Percentiles rank a stretch among this genome's conserved stretches.
These are phyloP conservation scores for Asparagopsis taxiformis DNA, from an alignment of 31 red algal genomes.

Conservation along the genomic window DNA sequence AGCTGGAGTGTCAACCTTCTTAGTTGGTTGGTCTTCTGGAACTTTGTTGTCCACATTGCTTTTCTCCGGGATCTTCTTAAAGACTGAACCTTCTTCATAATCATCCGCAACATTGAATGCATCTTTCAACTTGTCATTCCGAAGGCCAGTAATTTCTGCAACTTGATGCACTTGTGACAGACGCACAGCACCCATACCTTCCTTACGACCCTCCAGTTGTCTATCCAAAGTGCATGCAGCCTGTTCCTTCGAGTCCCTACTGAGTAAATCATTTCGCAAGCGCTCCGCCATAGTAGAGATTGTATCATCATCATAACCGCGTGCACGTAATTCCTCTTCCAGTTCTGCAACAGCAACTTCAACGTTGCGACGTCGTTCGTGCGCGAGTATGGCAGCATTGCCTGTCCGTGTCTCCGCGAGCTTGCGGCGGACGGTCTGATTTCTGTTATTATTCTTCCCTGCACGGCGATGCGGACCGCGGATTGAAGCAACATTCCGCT, in stretches of 20 bases:
- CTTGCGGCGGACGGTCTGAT: constrained; percentile 6
- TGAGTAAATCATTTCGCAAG: constrained; percentile 23
- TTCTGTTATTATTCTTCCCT: not conserved
- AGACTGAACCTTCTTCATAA: constrained; percentile 2
- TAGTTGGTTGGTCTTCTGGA: not conserved
- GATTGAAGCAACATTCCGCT: constrained; percentile 63
- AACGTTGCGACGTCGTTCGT: constrained; percentile 43
- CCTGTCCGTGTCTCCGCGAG: not conserved
- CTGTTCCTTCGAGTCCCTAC: constrained; percentile 6
- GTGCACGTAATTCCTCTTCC: constrained; percentile 37
- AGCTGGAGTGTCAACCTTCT: too few relatives aligned
- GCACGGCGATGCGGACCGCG: constrained; percentile 10
- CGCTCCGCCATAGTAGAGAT: constrained; percentile 21
- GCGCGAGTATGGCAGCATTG: constrained; percentile 9
- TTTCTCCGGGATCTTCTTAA: not conserved
- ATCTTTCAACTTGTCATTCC: constrained; percentile 1
- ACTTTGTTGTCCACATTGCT: not conserved
- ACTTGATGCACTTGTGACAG: not conserved
- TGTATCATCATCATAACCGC: constrained; percentile 15
- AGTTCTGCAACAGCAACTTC: constrained; percentile 68
- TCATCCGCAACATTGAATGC: not conserved
- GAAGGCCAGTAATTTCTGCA: not conserved
- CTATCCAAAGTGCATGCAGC: not conserved
- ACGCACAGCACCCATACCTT: not conserved
- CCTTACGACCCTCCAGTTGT: not conserved